Conservation (phyloP, 2,329 filamentous ascomycete species). For the Rhytidhysteron rufulum region DNA sequence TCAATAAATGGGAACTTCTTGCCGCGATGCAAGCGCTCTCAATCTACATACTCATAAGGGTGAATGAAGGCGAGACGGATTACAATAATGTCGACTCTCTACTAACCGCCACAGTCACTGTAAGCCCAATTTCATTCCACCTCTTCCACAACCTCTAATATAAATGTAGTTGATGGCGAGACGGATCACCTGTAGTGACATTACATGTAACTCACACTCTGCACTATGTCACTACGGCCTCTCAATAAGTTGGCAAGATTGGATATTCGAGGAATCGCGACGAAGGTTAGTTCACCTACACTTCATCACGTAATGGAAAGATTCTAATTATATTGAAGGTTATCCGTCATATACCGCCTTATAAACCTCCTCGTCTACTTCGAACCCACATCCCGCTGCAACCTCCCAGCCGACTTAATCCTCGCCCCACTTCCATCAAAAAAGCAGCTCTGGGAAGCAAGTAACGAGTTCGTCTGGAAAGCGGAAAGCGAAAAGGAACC, state of each 20-base stretch:
- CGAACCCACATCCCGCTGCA: slow-evolving; percentile 38
- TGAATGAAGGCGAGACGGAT: slow-evolving; percentile 44
- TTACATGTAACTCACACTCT: slow-evolving; percentile 11
- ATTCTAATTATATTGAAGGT: slow-evolving; percentile 22
- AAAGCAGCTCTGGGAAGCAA: slow-evolving; percentile 45
- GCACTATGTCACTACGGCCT: slow-evolving; percentile 13
- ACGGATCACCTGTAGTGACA: slow-evolving; percentile 8
- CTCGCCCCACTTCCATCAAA: slow-evolving; percentile 42
- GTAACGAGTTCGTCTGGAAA: slow-evolving; percentile 33
- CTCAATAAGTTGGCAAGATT: slow-evolving; percentile 35
- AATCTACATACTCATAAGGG: slow-evolving; percentile 41
- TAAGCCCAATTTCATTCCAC: slow-evolving; percentile 16
- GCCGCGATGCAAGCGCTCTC: slow-evolving; percentile 43
- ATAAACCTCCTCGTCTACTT: slow-evolving; percentile 44
- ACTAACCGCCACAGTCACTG: slow-evolving; percentile 32
- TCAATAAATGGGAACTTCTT: slow-evolving; percentile 38
- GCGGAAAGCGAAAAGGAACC: slow-evolving; percentile 23
- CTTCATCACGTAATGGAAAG: slow-evolving; percentile 5
- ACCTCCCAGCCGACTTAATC: slow-evolving; percentile 31
- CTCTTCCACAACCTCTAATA: slow-evolving; percentile 4
- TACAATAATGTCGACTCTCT: slow-evolving; percentile 41
- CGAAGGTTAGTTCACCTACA: slow-evolving; percentile 22
- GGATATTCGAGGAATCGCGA: slow-evolving; percentile 41
- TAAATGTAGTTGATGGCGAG: slow-evolving; percentile 6
- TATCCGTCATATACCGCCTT: slow-evolving; percentile 38